These are phyloP conservation scores for Corynespora cassiicola DNA, from an alignment of 2,329 filamentous ascomycete species.

Conservation along the genomic window DNA sequence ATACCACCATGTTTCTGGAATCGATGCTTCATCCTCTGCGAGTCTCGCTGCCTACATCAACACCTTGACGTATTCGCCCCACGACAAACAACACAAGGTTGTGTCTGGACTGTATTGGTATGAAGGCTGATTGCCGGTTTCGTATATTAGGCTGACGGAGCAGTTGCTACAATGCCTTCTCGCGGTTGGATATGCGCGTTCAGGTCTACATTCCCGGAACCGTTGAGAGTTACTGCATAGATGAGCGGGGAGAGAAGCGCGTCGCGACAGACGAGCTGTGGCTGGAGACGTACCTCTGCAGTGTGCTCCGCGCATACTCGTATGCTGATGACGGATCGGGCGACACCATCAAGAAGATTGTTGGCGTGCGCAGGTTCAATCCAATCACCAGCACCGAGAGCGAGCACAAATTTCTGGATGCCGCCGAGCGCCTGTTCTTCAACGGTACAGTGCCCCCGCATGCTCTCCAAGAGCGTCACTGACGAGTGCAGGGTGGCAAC, in stretches of 20 bases:
- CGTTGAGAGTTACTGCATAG: conserved; percentile 96
- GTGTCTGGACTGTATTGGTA: conserved; percentile 95
- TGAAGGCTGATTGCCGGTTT: conserved; percentile 22
- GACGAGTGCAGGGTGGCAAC: conserved; percentile 75
- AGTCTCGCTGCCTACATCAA: conserved; percentile 98
- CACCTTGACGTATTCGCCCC: conserved; percentile 88
- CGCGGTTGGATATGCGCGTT: conserved; percentile 95
- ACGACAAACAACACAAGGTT: conserved; percentile 86
- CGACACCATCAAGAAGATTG: conserved; percentile 93
- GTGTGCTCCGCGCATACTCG: conserved; percentile 89
- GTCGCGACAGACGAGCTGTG: conserved; percentile 93
- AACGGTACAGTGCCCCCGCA: no score
- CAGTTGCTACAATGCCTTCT: conserved; percentile 98
- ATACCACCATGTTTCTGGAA: conserved; percentile 96
- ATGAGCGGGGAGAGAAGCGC: conserved; percentile 93
- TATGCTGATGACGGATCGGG: conserved; percentile 96
- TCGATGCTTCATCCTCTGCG: conserved; percentile 96
- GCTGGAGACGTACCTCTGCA: conserved; percentile 97
- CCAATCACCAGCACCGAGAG: conserved; percentile 98
- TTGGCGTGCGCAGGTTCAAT: conserved; percentile 96
- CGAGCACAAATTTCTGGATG: conserved; percentile 93
- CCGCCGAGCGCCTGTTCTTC: conserved; percentile 94
- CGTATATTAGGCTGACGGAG: conserved; percentile 34
- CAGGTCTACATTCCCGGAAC: conserved; percentile 96
- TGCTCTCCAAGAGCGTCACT: conserved; percentile 8